phyloP scores from a whole-genome alignment of 495 filamentous ascomycete genomes.

The Talaromyces proteolyticus region DNA sequence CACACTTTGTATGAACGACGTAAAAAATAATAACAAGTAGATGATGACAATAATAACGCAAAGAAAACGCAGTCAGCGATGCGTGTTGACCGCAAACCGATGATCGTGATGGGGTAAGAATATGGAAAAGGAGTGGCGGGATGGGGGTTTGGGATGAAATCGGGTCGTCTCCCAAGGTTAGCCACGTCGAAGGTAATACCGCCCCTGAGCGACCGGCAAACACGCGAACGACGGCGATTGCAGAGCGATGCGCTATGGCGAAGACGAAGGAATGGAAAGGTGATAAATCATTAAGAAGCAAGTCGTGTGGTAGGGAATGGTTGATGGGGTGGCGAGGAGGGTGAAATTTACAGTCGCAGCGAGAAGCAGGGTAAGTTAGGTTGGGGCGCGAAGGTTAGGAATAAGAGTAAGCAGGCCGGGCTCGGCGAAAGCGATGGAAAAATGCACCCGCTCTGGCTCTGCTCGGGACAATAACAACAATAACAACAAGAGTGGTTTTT shows the following conservation, averaged over 20 bases:
- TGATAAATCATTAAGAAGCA: constrained; percentile 8
- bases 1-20: not conserved
- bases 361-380: not conserved
- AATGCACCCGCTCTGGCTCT: no score
- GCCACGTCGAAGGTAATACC: no score
- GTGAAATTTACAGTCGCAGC: no score
- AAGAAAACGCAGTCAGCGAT: not conserved
- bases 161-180: no score
- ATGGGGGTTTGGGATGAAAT: no score
- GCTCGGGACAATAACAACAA: no score
- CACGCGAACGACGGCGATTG: constrained; percentile 1
- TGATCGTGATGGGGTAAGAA: no score
- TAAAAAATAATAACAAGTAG: not conserved
- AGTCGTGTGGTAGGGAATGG: constrained; percentile 4
- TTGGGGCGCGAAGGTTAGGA: not conserved
- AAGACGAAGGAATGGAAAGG: not conserved
- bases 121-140: no score
- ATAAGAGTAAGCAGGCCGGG: not conserved
- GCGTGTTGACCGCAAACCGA: no score
- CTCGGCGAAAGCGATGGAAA: constrained; percentile 5
- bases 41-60: not conserved
- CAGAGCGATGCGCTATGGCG: constrained; percentile 8
- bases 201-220: not conserved
- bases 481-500: not conserved
- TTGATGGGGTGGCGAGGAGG: not conserved